Conservation (phyloP, 495 filamentous ascomycete genomes). For the Melanomma pulvis-pyrius region DNA sequence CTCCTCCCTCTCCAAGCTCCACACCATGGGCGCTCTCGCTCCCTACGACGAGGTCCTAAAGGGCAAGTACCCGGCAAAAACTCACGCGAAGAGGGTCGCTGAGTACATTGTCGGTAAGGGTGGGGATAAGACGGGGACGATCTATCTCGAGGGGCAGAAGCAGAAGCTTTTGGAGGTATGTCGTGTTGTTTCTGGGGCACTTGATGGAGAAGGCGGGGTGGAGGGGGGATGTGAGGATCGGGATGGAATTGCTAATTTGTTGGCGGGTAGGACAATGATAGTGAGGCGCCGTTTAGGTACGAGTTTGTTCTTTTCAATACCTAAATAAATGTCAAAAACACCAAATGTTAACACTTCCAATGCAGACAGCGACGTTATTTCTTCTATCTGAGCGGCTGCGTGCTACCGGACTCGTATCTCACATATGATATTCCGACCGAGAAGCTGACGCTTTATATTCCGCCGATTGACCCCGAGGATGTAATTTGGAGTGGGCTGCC, state of each 20-base stretch:
- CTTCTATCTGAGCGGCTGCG: constrained; percentile 91
- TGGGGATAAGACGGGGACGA: constrained; percentile 61
- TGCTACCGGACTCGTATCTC: constrained; percentile 77
- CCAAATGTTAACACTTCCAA: not conserved
- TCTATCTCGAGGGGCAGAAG: constrained; percentile 88
- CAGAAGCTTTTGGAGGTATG: constrained; percentile 52
- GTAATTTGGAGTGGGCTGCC: constrained; percentile 98
- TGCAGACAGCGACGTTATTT: constrained; percentile 84
- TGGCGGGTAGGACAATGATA: constrained; percentile 31
- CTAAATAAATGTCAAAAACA: not conserved
- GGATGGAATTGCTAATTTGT: not conserved
- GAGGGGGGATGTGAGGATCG: not conserved
- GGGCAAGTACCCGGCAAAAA: constrained; percentile 94
- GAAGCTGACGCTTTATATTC: constrained; percentile 87
- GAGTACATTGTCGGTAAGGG: constrained; percentile 67
- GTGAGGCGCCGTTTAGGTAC: constrained; percentile 32
- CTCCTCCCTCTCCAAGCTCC: not conserved
- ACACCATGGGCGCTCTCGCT: constrained; percentile 15
- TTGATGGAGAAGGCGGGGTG: not conserved
- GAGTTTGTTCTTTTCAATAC: not conserved
- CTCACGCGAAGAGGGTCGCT: constrained; percentile 79
- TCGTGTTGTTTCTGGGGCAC: not conserved
- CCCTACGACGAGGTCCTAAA: constrained; percentile 33
- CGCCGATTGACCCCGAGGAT: constrained; percentile 79
- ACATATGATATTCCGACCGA: constrained; percentile 74